Evolutionary conservation across 306 rosid genomes (phyloP), one percentile per base, ranked within the genome.

Genomic region (Adenanthera pavonina): DNA sequence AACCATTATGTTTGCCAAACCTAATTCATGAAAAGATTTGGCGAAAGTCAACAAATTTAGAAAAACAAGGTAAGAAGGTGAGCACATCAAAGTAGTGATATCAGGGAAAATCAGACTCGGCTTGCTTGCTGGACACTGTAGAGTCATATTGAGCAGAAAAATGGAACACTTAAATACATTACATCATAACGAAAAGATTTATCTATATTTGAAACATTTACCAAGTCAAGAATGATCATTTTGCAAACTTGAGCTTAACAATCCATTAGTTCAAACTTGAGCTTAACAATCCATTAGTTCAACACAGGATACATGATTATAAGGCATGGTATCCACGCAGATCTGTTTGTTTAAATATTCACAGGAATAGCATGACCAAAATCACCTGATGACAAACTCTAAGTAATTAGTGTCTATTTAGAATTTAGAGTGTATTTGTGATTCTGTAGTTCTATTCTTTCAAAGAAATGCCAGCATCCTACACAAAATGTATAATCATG

Each of bases 1-100:
- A 78, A 74, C 74, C 91, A 57, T 47, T 70, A 60, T 52, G n/a
- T 72, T 81, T 60, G 7, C 91, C 80, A 74, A 74, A 83, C 89
- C 91, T 85, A 76, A 74, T 78, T 41, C 84, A 75, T 53, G 66
- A 78, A 38, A 84, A 74, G 25, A 43, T 9, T 69, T 49, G 89
- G 81, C 48, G 46, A 56, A 43, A 59, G 72, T 67, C 49, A 67
- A 67, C 49, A 80, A 56, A 9, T 0, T 19, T 78, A 64, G 17
- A 80, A 14, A 61, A 17, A 77, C 40, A 60, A 53, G 73, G 69
- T 66, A 84, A 71, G 69, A 75, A 20, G 33, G 68, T 52, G 49
- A 66, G 62, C 65, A 78, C 41, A 72, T 56, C 40, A 72, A 57
- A 77, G 19, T 4, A 2, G 43, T 34, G 35, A 64, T 11, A 14